Evolutionary conservation across 192 early-diverging fungal genomes (phyloP), one percentile per base, ranked within the genome.

Genomic region (Phlyctochytrium planicorne): DNA sequence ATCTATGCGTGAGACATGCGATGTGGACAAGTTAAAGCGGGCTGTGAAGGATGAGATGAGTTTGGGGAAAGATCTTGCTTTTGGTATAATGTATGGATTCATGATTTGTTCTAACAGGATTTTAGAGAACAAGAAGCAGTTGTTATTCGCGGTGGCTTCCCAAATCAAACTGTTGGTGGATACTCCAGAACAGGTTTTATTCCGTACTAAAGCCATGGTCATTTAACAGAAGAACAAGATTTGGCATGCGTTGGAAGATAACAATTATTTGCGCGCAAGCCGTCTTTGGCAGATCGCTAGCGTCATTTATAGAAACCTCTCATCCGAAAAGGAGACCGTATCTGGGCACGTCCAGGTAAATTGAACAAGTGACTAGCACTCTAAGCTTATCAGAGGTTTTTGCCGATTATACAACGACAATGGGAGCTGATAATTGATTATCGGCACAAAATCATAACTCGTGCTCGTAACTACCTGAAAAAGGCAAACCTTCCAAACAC

Each of bases 361-460:
- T 20, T 37, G 56, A 25, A 63, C 32, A 20, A n/a, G n/a, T n/a
- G n/a, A n/a, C n/a, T n/a, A n/a, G n/a, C n/a, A n/a, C n/a, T n/a
- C n/a, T n/a, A n/a, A n/a, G n/a, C n/a, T n/a, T n/a, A 35, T 16
- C 71, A 91, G 84, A 66, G 67, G 29, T 83, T 86, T n/a, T 94
- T 93, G 70, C 91, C 91, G 0, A 86, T 94, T 0, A 84, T 92
- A 30, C 87, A 88, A 55, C 81, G 89, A 2, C 92, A 93, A 71
- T 94, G 92, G 92, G 89, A 93, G 68, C 87, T 90, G 1, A 83
- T 94, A 12, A 84, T 81, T 34, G 87, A 86, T 47, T 90, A 93
- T 61, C 83, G 80, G n/a, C 47, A 78, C 0, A 90, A 94, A 64
- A 93, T 94, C 40, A 69, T 92, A 72, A 1, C 40, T 47, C 40